Base-by-base conservation (phyloP, 2,329 filamentous ascomycete species). In the Aspergillus pseudoviridinutans region DNA sequence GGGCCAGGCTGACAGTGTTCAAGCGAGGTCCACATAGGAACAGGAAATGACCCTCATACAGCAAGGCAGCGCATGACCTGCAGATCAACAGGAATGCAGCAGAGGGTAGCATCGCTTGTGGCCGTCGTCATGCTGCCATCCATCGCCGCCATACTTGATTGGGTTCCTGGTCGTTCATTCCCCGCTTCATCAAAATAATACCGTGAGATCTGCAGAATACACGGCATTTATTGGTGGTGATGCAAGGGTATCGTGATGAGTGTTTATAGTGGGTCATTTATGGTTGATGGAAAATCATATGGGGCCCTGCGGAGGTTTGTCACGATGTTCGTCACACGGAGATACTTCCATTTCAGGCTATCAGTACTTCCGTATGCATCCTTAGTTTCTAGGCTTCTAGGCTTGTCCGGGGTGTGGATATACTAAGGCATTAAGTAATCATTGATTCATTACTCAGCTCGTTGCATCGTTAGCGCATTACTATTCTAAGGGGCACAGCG, bases 1-100 rank as follows among this genome's bases (percentile, higher is more conserved):
- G 6, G 32, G 32, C 32, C 32, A 6, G 32, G 12, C 32, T 38
- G 14, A 38, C 14, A 38, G 4, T 7, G 32, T 38, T 17, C 2
- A 38, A 53, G 22, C 27, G 47, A 46, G 29, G 38, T 49, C 32
- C 32, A 17, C 6, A 38, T 6, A 55, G 28, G 27, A 56, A 53
- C 50, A 49, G 46, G 46, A 54, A 50, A 50, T 49, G 41, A 38
- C 50, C 50, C 53, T 50, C 35, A 47, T 50, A 24, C 46, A 49
- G 49, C 17, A 38, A 56, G 50, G 32, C 27, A 46, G 50, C 28
- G 44, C 44, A 24, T 12, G 32, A 54, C 32, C 44, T 32, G 49
- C 14, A n/a, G 28, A 53, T 56, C 56, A 50, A 56, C 47, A 17
- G 14, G 25, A 14, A 14, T 51, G 53, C 41, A 22, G 32, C 35